Base-by-base conservation (phyloP, 805 yeast genomes). In the Teunomyces gatunensis region DNA sequence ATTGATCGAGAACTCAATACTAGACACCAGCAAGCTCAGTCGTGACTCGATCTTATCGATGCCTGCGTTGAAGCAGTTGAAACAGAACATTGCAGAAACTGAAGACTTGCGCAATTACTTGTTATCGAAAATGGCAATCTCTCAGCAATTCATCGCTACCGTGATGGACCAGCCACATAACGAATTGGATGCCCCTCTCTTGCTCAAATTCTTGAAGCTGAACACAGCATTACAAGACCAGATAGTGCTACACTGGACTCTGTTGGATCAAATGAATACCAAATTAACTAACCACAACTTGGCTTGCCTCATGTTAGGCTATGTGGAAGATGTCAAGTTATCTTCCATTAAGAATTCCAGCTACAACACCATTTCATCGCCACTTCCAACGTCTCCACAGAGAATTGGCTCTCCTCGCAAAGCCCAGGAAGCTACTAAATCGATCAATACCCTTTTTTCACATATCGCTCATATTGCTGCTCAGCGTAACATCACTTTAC, bases 141-240 rank as follows among this genome's bases (percentile, higher is more conserved):
- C 74, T 1, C 68, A 63, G 42, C 68, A 68, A 50, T 72, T 71
- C 66, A 18, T 47, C 53, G 20, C 52, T 55, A 20, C 49, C 52
- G 2, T 42, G 21, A 30, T 23, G 29, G 91, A 81, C 44, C 75
- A 69, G 13, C 89, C 76, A 87, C 61, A 40, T 87, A 64, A 18
- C 96, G 96, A 42, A 10, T 45, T 71, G 43, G 75, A 71, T 47
- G 36, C 61, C 11, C 48, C 50, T 13, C 53, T 67, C 7, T 51
- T 71, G 30, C 39, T 61, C 28, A 68, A 70, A 44, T 59, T 71
- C 32, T 50, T 70, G 40, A 65, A 64, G 49, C 67, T 69, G 49
- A 66, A 60, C 37, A 57, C 58, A 17, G 48, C 58, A 10, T 59
- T 73, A 42, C 73, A 69, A 47, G 54, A 59, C 45, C 67, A 69